Base-by-base conservation (phyloP, 345 rosid genomes). In the Orychophragmus violaceus region DNA sequence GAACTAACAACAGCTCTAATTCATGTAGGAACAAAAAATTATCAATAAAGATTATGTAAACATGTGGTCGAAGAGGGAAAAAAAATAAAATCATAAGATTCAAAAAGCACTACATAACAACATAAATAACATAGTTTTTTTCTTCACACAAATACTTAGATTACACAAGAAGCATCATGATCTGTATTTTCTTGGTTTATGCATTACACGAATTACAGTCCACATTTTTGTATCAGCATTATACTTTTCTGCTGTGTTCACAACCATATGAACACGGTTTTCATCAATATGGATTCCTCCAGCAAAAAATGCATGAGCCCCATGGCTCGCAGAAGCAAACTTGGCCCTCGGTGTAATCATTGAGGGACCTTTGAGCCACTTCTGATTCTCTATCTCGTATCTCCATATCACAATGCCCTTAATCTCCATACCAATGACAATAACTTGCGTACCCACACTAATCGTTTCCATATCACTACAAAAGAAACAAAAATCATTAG, bases 261-360 rank as follows among this genome's bases (percentile, higher is more conserved):
- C 76, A 39, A n/a, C n/a, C n/a, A n/a, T n/a, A n/a, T n/a, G n/a
- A n/a, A n/a, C n/a, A n/a, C n/a, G n/a, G n/a, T n/a, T 79, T 7
- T 67, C 64, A 16, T 53, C 64, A 1, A 78, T 76, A 28, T 7
- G 32, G 19, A 48, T 0, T 51, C 93, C 93, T 36, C 96, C 93
- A 2, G 96, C 87, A 41, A 87, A 84, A 61, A 75, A 80, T n/a
- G 85, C 91, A 8, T 61, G 62, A 22, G 77, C 29, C n/a, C 93
- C 90, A 30, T 76, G 79, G 10, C 81, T 81, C 3, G 89, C 87
- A 0, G 93, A 89, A 1, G 82, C 96, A 10, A 79, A 85, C 71
- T 85, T 44, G 64, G 84, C 73, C 66, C 93, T 49, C 3, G 90
- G 89, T 59, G 33, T 39, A 23, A 39, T 39, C 35, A 59, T 59